A percentile compares a stretch with the other conserved stretches of the same genome.
phyloP scores from a whole-genome alignment of 495 filamentous ascomycete species.

The Sabuloglossum arenarium region DNA sequence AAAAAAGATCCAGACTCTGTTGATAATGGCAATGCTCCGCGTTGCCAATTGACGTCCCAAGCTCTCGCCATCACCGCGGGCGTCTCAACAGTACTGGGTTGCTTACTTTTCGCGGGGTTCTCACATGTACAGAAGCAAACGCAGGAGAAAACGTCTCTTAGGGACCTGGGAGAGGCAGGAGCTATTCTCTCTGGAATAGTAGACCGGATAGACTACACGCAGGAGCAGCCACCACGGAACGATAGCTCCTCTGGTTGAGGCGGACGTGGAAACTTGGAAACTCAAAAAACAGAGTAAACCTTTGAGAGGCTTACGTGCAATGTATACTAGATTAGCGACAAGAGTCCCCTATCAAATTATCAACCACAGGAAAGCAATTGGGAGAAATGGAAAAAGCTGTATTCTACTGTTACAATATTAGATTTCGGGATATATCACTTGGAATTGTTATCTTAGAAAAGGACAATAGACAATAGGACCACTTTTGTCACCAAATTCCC shows the following conservation, averaged over 20 bases:
- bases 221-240: background rate
- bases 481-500: no score
- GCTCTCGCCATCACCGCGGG: background rate
- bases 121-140: background rate
- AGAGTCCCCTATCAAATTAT: no score
- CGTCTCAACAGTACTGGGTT: background rate
- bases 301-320: no score
- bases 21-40: background rate
- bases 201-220: background rate
- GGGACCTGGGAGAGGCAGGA: background rate
- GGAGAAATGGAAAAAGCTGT: no score
- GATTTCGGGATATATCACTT: no score
- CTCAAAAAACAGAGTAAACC: no score
- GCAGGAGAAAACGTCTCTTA: background rate
- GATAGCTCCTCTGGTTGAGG: background rate
- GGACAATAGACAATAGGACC: no score
- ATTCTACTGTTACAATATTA: no score
- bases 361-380: no score
- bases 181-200: background rate
- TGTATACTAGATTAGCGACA: no score
- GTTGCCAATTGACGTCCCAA: background rate
- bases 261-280: no score
- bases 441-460: no score
- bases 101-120: background rate
- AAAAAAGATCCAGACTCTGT: background rate